phyloP scores from a whole-genome alignment of 805 yeast genomes.

The Blastobotrys peoriensis region DNA sequence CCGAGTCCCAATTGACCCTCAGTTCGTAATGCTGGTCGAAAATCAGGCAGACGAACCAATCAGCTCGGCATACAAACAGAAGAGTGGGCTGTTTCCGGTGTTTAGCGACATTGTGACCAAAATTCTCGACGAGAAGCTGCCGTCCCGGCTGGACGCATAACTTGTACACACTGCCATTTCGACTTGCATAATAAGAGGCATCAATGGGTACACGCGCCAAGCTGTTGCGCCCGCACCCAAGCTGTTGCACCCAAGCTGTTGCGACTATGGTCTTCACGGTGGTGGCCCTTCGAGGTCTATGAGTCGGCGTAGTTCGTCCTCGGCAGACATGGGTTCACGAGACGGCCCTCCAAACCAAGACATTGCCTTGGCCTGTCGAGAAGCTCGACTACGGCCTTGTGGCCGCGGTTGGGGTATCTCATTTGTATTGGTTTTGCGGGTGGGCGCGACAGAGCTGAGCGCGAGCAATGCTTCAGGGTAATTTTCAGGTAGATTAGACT shows the following conservation, averaged over 20 bases:
- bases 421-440: background rate
- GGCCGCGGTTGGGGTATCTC: background rate
- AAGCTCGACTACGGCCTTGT: background rate
- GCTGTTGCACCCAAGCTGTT: background rate
- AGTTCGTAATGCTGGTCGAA: constrained; percentile 84
- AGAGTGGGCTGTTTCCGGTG: constrained; percentile 36
- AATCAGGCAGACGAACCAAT: constrained; percentile 36
- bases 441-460: constrained; percentile 2
- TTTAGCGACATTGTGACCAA: constrained; percentile 43
- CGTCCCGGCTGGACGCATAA: constrained; percentile 6
- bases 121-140: constrained; percentile 23
- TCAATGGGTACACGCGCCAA: background rate
- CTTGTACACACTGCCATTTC: background rate
- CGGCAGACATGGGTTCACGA: background rate
- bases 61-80: constrained; percentile 15
- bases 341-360: background rate
- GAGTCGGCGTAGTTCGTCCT: constrained; percentile 2
- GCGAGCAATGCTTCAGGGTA: constrained; percentile 5
- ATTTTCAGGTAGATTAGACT: background rate
- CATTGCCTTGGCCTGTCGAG: background rate
- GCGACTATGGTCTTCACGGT: background rate
- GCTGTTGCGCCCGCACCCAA: background rate
- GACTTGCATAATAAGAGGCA: background rate
- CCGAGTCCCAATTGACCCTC: constrained; percentile 88
- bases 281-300: background rate